phyloP scores from a whole-genome alignment of 345 rosid species.

The Carallia pectinifolia region DNA sequence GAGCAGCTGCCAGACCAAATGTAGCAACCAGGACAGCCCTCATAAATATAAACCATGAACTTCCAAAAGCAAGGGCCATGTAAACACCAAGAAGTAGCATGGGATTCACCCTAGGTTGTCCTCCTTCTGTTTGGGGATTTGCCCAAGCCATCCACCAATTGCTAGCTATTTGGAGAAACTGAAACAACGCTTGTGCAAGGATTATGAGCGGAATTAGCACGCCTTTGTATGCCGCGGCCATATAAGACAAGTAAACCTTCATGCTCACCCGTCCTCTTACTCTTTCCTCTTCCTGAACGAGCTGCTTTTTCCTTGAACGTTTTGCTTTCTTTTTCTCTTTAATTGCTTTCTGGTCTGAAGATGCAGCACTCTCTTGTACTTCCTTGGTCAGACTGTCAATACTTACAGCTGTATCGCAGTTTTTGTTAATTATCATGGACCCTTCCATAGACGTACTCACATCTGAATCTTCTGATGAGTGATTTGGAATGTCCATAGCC shows the following conservation, averaged over 20 bases:
- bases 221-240: constrained; percentile 98
- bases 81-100: constrained; percentile 83
- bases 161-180: constrained; percentile 97
- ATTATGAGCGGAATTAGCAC: constrained; percentile 82
- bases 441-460: constrained; percentile 47
- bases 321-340: constrained; percentile 89
- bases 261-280: constrained; percentile 93
- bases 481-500: constrained; percentile 88
- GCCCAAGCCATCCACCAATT: constrained; percentile 99
- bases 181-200: constrained; percentile 81
- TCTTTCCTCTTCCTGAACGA: constrained; percentile 99
- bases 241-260: constrained; percentile 95
- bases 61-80: constrained; percentile 97
- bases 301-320: constrained; percentile 87
- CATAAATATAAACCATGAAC: constrained; percentile 89
- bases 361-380: constrained; percentile 73
- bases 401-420: constrained; percentile 52
- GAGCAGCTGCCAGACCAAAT: constrained; percentile 97
- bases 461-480: constrained; percentile 89
- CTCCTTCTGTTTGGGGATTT: constrained; percentile 97
- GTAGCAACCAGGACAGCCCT: constrained; percentile 98
- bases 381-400: constrained; percentile 79
- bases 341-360: constrained; percentile 73
- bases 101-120: constrained; percentile 71
- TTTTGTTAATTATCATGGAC: constrained; percentile 40